Evolutionary conservation across 2,329 filamentous ascomycete species (phyloP).

Genomic region (Xylogone sp.): DNA sequence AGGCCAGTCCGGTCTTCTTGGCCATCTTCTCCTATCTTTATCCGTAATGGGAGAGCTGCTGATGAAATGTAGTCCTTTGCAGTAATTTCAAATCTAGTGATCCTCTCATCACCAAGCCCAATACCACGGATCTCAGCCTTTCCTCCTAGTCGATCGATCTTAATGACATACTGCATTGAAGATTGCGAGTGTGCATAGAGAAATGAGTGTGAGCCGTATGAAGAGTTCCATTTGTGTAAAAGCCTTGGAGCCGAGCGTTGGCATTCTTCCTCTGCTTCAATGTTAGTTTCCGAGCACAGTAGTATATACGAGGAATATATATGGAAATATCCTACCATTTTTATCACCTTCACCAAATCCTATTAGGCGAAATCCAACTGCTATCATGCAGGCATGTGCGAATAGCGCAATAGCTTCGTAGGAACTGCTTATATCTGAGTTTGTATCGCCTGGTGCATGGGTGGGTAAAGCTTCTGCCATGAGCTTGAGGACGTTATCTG

Average conservation of each 20-base stretch:
- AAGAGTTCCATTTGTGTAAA: constrained; percentile 76
- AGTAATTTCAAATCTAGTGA: constrained; percentile 70
- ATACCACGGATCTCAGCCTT: constrained; percentile 83
- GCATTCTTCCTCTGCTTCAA: constrained; percentile 50
- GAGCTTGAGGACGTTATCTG: constrained; percentile 44
- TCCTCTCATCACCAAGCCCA: constrained; percentile 75
- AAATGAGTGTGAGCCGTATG: constrained; percentile 70
- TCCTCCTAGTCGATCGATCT: constrained; percentile 74
- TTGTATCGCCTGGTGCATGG: constrained; percentile 47
- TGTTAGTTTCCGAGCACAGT: constrained; percentile 4
- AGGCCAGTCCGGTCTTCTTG: constrained; percentile 50
- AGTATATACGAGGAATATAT: no score
- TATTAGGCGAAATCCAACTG: constrained; percentile 74
- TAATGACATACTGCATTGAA: constrained; percentile 77
- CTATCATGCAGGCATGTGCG: constrained; percentile 76
- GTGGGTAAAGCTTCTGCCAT: constrained; percentile 60
- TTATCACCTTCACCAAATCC: constrained; percentile 82
- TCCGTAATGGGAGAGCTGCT: constrained; percentile 51
- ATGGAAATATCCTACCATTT: constrained; percentile 48
- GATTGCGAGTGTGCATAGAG: constrained; percentile 85
- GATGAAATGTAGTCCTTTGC: constrained; percentile 72
- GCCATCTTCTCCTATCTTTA: constrained; percentile 42
- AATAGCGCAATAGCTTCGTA: constrained; percentile 84
- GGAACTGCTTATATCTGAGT: constrained; percentile 63
- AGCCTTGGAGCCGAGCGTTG: constrained; percentile 58